Percentiles rank a stretch among this genome's conserved stretches.
phyloP scores from a whole-genome alignment of 2,329 filamentous ascomycete genomes.

The Blastomyces emzantsi region DNA sequence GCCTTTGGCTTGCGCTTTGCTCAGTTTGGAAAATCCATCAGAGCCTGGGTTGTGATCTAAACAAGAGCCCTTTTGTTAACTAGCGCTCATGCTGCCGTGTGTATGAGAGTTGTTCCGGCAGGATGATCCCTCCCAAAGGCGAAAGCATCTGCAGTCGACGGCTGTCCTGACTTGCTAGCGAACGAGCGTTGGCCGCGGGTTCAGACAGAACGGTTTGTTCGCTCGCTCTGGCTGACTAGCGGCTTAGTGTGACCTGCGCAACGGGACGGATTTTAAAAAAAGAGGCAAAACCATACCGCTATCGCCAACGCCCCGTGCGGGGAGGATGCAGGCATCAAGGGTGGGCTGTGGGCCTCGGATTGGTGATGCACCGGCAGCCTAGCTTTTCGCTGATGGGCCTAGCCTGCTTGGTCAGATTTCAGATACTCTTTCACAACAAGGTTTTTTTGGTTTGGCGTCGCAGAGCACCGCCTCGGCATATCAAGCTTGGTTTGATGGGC shows the following conservation, averaged over 20 bases:
- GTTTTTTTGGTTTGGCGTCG: not conserved
- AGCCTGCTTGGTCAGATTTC: not conserved
- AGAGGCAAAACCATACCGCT: not conserved
- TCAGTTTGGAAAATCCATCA: not conserved
- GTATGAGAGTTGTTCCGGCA: not conserved
- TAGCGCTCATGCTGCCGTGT: not conserved
- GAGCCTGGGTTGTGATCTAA: not conserved
- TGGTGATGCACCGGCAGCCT: not conserved
- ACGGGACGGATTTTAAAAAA: not conserved
- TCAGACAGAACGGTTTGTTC: not conserved
- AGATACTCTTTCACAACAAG: not conserved
- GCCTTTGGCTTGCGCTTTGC: not conserved
- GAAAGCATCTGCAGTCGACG: not conserved
- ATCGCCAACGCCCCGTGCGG: constrained; percentile 2
- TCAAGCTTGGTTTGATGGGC: not conserved
- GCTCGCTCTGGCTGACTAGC: not conserved
- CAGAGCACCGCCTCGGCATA: not conserved
- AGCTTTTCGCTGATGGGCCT: not conserved
- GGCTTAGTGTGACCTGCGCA: not conserved
- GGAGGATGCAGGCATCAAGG: not conserved
- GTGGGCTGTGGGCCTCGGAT: not conserved
- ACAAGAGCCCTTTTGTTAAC: not conserved
- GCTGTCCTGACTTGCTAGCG: not conserved
- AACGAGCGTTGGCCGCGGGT: not conserved
- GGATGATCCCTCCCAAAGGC: not conserved